A percentile compares a stretch with the other conserved stretches of the same genome.
phyloP scores from a whole-genome alignment of 2,329 filamentous ascomycete species.

The Talaromyces amestolkiae region DNA sequence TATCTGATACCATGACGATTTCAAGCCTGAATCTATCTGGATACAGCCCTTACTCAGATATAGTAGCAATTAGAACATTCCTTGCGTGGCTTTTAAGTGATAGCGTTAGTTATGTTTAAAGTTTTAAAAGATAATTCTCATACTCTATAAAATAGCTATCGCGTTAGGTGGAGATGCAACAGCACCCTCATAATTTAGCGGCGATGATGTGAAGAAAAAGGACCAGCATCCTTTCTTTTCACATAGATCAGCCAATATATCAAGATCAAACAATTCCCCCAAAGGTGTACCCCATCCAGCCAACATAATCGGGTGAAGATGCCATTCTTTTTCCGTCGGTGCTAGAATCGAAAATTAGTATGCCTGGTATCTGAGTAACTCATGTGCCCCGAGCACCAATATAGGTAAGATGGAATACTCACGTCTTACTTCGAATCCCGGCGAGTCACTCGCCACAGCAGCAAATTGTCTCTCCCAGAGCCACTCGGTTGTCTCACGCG shows the following conservation, averaged over 20 bases:
- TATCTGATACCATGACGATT: background rate
- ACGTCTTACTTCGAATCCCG: background rate
- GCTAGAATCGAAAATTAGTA: background rate
- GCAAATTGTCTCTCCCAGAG: background rate
- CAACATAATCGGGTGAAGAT: conserved; percentile 16
- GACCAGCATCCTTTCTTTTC: conserved; percentile 32
- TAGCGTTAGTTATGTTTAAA: background rate
- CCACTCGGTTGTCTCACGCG: background rate
- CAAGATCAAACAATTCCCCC: conserved; percentile 41
- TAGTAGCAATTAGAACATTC: background rate
- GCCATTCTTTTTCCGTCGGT: conserved; percentile 15
- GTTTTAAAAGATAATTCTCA: background rate
- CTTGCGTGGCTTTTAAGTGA: background rate
- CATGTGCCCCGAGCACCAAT: too few species aligned
- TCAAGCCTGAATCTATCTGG: background rate
- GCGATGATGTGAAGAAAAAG: conserved; percentile 48
- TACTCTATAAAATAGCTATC: background rate
- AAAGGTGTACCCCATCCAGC: conserved; percentile 42
- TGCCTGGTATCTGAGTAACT: background rate
- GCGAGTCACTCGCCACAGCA: background rate
- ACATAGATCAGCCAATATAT: conserved; percentile 34
- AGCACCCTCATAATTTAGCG: conserved; percentile 43
- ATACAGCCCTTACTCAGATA: background rate
- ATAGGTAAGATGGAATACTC: background rate
- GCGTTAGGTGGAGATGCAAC: conserved; percentile 40